Evolutionary conservation across 2,329 filamentous ascomycete species (phyloP).

Genomic region (Corynespora cassiicola): DNA sequence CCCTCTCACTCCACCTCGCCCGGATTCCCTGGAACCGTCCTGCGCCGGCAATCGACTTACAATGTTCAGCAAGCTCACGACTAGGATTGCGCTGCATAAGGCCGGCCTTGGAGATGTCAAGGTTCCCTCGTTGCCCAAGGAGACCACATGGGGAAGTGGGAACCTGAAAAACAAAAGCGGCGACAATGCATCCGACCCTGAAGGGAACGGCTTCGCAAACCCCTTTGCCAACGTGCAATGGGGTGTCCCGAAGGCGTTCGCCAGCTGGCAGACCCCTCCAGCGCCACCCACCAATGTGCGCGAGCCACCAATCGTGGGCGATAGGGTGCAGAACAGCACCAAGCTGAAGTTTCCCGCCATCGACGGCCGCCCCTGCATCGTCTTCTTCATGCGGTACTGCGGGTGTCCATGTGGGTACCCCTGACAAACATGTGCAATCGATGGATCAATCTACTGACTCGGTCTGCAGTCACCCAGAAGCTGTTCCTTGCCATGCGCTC

Average conservation of each 20-base stretch:
- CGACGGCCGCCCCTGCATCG: slow-evolving; percentile 36
- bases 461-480: slow-evolving; percentile 44
- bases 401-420: slow-evolving; percentile 42
- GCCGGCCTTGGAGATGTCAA: slow-evolving; percentile 61
- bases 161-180: slow-evolving; percentile 34
- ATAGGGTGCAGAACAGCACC: slow-evolving; percentile 30
- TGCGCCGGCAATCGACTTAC: slow-evolving; percentile 18
- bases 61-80: slow-evolving; percentile 64
- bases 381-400: slow-evolving; percentile 41
- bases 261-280: slow-evolving; percentile 41
- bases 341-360: slow-evolving; percentile 40
- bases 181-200: slow-evolving; percentile 19
- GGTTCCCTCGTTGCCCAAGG: slow-evolving; percentile 41
- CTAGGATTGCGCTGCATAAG: slow-evolving; percentile 66
- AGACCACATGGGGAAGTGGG: slow-evolving; percentile 16
- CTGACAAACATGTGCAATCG: neutral
- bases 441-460: neutral
- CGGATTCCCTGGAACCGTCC: neutral
- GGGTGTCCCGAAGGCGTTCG: slow-evolving; percentile 35
- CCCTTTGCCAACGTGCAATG: slow-evolving; percentile 46
- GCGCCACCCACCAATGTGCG: slow-evolving; percentile 32
- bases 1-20: slow-evolving; percentile 1
- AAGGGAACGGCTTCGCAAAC: slow-evolving; percentile 32
- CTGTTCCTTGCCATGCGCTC: slow-evolving; percentile 64
- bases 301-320: slow-evolving; percentile 32